Evolutionary conservation across 2,329 filamentous ascomycete genomes (phyloP).

Genomic region (Remersonia thermophila): DNA sequence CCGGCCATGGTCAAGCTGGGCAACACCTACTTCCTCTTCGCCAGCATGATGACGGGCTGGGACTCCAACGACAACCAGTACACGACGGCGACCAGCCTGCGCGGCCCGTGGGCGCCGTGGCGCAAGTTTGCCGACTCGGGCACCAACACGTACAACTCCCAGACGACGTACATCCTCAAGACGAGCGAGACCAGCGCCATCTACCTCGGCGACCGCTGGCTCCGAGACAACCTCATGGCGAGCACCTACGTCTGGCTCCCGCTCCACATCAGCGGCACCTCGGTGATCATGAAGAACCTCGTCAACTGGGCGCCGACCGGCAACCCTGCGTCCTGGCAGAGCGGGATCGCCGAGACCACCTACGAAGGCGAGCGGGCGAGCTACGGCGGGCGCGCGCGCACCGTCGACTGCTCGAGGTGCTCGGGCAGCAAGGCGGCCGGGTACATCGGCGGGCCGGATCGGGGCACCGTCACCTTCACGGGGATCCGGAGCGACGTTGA

Average conservation of each 20-base stretch:
- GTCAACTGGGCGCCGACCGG: constrained; percentile 40
- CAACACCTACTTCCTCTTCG: constrained; percentile 53
- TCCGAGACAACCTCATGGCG: constrained; percentile 43
- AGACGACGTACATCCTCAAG: constrained; percentile 47
- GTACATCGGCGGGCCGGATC: constrained; percentile 38
- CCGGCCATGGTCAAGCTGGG: constrained; percentile 51
- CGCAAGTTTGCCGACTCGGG: constrained; percentile 44
- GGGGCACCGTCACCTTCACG: constrained; percentile 35
- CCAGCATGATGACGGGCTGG: constrained; percentile 44
- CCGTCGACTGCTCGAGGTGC: constrained; percentile 38
- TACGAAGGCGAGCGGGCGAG: constrained; percentile 40
- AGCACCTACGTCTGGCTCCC: constrained; percentile 57
- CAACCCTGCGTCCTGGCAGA: constrained; percentile 9
- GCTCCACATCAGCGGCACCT: constrained; percentile 38
- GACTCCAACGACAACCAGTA: constrained; percentile 48
- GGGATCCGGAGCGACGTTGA: constrained; percentile 31
- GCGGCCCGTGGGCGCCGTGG: constrained; percentile 50
- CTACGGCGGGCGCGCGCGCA: constrained; percentile 32
- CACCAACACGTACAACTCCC: constrained; percentile 44
- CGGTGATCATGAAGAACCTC: constrained; percentile 36
- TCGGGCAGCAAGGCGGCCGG: constrained; percentile 38
- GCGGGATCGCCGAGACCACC: constrained; percentile 28
- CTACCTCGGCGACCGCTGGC: constrained; percentile 59
- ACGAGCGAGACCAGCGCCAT: constrained; percentile 27
- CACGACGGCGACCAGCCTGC: constrained; percentile 11